Evolutionary conservation across 305 asterid genomes (phyloP).

Genomic region (Rubia occidens): DNA sequence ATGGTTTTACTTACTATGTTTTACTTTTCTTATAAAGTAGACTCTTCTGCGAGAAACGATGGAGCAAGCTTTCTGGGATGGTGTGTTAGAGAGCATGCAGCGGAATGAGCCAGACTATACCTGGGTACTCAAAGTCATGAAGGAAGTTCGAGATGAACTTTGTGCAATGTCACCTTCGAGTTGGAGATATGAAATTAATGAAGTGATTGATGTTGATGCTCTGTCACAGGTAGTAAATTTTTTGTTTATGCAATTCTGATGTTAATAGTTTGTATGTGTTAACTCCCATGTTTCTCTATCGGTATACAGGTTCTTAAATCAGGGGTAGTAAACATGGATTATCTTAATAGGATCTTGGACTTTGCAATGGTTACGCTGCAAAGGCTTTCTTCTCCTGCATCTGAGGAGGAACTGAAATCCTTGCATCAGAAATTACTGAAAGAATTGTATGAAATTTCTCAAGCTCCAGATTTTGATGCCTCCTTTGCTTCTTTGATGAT

Average conservation of each 20-base stretch:
- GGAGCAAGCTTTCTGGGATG: conserved; percentile 92
- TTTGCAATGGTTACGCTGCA: conserved; percentile 50
- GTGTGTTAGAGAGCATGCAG: conserved; percentile 54
- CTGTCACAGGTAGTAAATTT: conserved; percentile 48
- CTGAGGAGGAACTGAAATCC: conserved; percentile 53
- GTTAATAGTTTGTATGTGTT: neutral
- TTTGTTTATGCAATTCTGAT: neutral
- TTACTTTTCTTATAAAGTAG: conserved; percentile 25
- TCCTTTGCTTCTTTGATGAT: conserved; percentile 40
- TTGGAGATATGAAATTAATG: conserved; percentile 65
- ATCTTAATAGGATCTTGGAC: conserved; percentile 58
- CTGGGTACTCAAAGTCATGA: conserved; percentile 60
- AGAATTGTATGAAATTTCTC: conserved; percentile 50
- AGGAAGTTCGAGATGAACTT: conserved; percentile 69
- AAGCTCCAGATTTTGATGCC: conserved; percentile 29
- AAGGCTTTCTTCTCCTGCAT: conserved; percentile 71
- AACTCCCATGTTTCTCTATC: neutral
- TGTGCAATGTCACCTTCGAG: conserved; percentile 64
- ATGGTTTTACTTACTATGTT: conserved; percentile 1
- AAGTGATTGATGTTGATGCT: conserved; percentile 53
- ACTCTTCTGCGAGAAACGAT: conserved; percentile 45
- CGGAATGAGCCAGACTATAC: conserved; percentile 50
- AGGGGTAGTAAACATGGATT: conserved; percentile 47
- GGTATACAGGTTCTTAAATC: conserved; percentile 47
- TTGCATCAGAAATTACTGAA: conserved; percentile 41